These are phyloP conservation scores for Avena eriantha DNA, from an alignment of 176 grass and related monocot genomes.

Conservation along the genomic window DNA sequence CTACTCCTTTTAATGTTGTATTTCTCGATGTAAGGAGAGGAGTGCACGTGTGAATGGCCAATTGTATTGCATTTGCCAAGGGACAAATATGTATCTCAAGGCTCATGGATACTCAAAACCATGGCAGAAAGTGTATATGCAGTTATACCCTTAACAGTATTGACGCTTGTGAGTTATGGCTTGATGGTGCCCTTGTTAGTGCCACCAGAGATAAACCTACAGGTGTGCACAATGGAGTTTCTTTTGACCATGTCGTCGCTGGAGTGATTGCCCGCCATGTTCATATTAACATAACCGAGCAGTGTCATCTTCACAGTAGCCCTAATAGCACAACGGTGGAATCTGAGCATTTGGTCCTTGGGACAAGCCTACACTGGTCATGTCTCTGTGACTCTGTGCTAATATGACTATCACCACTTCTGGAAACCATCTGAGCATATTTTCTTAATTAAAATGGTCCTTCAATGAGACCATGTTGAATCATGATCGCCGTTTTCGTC, in stretches of 20 bases:
- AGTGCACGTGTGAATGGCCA: too few relatives aligned
- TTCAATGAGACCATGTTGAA: not conserved
- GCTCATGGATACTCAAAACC: not conserved
- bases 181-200: not conserved
- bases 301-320: not conserved
- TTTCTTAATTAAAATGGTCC: not conserved
- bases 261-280: not conserved
- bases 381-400: not conserved
- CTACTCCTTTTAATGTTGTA: too few relatives aligned
- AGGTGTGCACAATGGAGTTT: not conserved
- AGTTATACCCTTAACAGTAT: not conserved
- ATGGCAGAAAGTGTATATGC: not conserved
- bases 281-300: not conserved
- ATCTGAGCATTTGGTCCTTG: not conserved
- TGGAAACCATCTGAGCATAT: not conserved
- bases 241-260: not conserved
- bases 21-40: too few relatives aligned
- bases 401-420: slow-evolving; percentile 6
- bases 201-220: not conserved
- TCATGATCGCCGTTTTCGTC: not conserved
- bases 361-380: not conserved
- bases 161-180: not conserved
- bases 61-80: too few relatives aligned
- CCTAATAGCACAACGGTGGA: not conserved
- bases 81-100: too few relatives aligned